Percentiles rank a stretch among this genome's conserved stretches.
phyloP scores from a whole-genome alignment of 805 yeast genomes.

The Tanozyma kutaoensis region DNA sequence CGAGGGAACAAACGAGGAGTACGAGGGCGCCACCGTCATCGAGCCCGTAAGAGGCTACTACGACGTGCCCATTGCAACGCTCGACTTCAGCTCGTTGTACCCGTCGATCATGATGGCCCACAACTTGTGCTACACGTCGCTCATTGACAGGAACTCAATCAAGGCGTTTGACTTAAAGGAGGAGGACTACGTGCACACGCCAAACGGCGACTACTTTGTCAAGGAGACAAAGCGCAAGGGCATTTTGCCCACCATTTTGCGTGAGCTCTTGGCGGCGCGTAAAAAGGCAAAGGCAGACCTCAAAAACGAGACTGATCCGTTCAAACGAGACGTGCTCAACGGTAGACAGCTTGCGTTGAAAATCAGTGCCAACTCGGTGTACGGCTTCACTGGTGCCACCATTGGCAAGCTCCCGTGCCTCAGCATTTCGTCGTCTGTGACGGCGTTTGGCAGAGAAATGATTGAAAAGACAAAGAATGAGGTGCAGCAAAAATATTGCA shows the following conservation, averaged over 20 bases:
- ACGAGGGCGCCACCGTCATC: constrained; percentile 98
- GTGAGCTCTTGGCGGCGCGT: constrained; percentile 83
- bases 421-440: constrained; percentile 89
- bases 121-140: constrained; percentile 88
- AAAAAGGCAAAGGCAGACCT: constrained; percentile 85
- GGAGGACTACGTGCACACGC: constrained; percentile 75
- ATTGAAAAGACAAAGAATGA: constrained; percentile 81
- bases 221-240: constrained; percentile 63
- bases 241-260: constrained; percentile 79
- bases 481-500: constrained; percentile 69
- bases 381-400: constrained; percentile 98
- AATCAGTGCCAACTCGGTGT: constrained; percentile 95
- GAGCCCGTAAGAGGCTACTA: constrained; percentile 95
- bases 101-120: constrained; percentile 99
- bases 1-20: constrained; percentile 78
- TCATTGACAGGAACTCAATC: constrained; percentile 57
- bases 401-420: constrained; percentile 94
- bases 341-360: constrained; percentile 96
- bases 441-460: constrained; percentile 95
- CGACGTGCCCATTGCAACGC: constrained; percentile 92
- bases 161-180: constrained; percentile 49
- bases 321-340: constrained; percentile 82
- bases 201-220: constrained; percentile 87
- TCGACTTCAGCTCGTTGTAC: constrained; percentile 94
- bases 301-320: constrained; percentile 89